Conservation (phyloP, 176 grass and related monocot species). For the Rhynchospora pubera region DNA sequence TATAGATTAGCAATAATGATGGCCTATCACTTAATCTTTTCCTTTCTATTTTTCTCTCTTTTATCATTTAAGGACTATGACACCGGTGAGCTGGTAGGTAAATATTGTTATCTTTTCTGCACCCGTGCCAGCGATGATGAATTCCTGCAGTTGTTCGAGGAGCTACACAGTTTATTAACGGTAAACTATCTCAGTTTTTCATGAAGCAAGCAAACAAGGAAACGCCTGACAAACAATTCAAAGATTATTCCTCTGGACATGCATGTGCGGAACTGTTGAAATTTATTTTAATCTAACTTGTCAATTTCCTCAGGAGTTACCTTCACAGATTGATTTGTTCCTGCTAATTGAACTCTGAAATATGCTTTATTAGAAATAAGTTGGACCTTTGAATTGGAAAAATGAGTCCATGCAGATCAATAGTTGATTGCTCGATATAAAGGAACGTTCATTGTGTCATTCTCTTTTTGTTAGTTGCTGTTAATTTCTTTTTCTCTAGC, state of each 20-base stretch:
- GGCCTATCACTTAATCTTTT: background rate
- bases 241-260: background rate
- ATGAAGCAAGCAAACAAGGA: background rate
- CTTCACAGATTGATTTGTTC: background rate
- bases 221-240: background rate
- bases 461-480: too few relatives aligned
- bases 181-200: background rate
- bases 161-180: background rate
- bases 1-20: background rate
- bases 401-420: background rate
- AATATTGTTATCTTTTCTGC: background rate
- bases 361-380: too few relatives aligned
- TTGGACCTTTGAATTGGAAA: background rate
- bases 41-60: background rate
- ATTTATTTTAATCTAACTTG: background rate
- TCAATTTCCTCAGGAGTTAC: background rate
- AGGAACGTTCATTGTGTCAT: too few relatives aligned
- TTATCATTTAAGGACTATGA: background rate
- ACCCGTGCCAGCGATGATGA: background rate
- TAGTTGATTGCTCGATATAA: background rate
- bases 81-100: background rate
- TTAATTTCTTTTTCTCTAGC: background rate
- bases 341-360: too few relatives aligned
- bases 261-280: background rate
- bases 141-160: background rate